These are phyloP conservation scores for Uromyces viciae-fabae DNA, from an alignment of 1,284 basidiomycete genomes.

Conservation along the genomic window DNA sequence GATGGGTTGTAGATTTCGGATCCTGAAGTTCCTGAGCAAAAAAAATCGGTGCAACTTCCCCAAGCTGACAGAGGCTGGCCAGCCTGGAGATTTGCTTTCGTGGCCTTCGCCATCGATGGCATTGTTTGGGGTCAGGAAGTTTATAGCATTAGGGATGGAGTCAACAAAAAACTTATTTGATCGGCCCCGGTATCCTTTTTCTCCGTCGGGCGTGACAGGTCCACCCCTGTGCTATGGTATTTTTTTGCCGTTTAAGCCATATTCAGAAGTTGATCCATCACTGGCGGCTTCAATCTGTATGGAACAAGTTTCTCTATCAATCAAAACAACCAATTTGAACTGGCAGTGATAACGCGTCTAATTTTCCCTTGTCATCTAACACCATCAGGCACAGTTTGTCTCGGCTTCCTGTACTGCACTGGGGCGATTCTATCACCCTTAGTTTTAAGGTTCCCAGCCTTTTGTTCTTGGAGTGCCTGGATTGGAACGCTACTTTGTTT, in stretches of 20 bases:
- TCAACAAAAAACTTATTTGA: neutral
- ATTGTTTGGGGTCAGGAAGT: conserved; percentile 15
- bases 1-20: too few relatives aligned
- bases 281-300: conserved; percentile 31
- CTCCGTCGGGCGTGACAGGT: neutral
- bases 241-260: conserved; percentile 25
- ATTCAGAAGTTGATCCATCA: conserved; percentile 32
- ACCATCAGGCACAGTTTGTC: conserved; percentile 26
- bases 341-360: too few relatives aligned
- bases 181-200: neutral
- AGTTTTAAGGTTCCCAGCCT: neutral
- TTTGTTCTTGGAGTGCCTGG: conserved; percentile 18
- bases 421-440: conserved; percentile 21
- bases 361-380: too few relatives aligned
- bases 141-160: neutral
- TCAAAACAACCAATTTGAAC: neutral
- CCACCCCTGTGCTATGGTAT: conserved; percentile 32
- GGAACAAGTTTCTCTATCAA: neutral
- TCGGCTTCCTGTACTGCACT: conserved; percentile 14
- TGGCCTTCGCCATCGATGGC: conserved; percentile 30
- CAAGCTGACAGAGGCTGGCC: conserved; percentile 21
- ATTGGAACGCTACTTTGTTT: conserved; percentile 27
- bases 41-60: conserved; percentile 6
- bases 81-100: conserved; percentile 28
- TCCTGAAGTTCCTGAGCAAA: too few relatives aligned